phyloP scores from a whole-genome alignment of 768 basidiomycete species.

The Lentinula lateritia region DNA sequence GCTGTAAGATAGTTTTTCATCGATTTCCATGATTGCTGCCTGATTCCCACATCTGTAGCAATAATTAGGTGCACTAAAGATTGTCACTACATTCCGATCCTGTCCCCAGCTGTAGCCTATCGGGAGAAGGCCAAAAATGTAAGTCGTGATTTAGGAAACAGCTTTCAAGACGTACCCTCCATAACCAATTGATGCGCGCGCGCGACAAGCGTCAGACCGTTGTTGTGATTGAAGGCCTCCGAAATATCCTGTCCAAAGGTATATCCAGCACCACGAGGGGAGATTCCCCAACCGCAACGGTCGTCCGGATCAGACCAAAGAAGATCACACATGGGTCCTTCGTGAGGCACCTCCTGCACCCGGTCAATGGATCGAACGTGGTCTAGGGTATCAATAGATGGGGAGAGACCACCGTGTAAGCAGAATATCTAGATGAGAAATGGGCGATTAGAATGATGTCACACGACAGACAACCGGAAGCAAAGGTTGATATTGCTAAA shows the following conservation, averaged over 20 bases:
- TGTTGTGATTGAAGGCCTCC: constrained; percentile 99
- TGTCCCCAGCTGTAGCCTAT: constrained; percentile 95
- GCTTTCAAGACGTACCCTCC: constrained; percentile 63
- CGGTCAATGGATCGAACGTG: constrained; percentile 98
- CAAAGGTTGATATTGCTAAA: neutral
- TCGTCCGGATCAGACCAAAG: constrained; percentile 99
- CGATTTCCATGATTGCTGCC: constrained; percentile 99
- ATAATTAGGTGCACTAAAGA: constrained; percentile 99
- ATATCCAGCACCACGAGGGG: constrained; percentile 97
- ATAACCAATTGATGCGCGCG: constrained; percentile 94
- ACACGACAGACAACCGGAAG: neutral
- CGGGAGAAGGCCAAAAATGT: constrained; percentile 1
- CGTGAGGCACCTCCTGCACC: constrained; percentile 98
- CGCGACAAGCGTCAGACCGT: constrained; percentile 92
- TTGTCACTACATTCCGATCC: constrained; percentile 98
- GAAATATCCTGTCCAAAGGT: constrained; percentile 99
- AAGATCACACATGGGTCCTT: constrained; percentile 99
- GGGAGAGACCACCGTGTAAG: constrained; percentile 94
- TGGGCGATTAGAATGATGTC: constrained; percentile 9
- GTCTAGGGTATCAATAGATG: constrained; percentile 99
- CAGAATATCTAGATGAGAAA: constrained; percentile 80
- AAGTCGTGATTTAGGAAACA: neutral
- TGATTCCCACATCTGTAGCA: constrained; percentile 99
- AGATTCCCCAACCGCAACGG: constrained; percentile 99
- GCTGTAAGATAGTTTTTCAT: constrained; percentile 94